A percentile compares a stretch with the other conserved stretches of the same genome.
phyloP scores from a whole-genome alignment of 108 stramenopile species.

The Pseudonitzschia pungens region DNA sequence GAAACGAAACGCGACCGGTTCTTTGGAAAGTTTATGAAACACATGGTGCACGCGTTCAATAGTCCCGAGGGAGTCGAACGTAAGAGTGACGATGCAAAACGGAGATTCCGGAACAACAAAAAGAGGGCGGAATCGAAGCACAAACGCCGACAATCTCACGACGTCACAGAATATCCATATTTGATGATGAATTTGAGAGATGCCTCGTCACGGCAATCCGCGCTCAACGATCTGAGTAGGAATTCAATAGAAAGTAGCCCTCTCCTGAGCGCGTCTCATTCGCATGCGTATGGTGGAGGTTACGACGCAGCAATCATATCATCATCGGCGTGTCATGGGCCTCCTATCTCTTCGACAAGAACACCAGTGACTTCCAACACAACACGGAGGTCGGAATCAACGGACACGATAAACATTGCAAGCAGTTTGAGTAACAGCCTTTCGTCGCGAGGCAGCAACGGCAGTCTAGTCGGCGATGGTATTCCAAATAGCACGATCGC shows the following conservation, averaged over 20 bases:
- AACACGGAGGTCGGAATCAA: background rate
- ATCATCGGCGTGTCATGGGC: background rate
- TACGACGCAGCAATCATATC: background rate
- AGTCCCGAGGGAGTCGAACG: slow-evolving; percentile 15
- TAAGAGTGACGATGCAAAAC: background rate
- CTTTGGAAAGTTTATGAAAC: slow-evolving; percentile 21
- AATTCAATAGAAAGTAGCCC: slow-evolving; percentile 5
- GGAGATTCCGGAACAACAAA: background rate
- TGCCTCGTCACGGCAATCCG: background rate
- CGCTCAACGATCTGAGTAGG: background rate
- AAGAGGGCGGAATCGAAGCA: slow-evolving; percentile 9
- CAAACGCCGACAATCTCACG: slow-evolving; percentile 3
- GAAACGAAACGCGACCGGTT: slow-evolving; percentile 7
- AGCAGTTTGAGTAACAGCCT: too few species aligned
- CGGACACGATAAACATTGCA: background rate
- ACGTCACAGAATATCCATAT: slow-evolving; percentile 31
- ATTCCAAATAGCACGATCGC: too few species aligned
- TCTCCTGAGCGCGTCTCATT: background rate
- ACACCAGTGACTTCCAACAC: background rate
- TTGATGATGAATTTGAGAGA: slow-evolving; percentile 7
- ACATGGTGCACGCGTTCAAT: slow-evolving; percentile 30
- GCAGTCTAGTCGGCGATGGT: too few species aligned
- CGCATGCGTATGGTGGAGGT: background rate
- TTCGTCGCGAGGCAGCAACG: too few species aligned
- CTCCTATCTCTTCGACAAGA: background rate